Evolutionary conservation across 768 basidiomycete genomes (phyloP).

Genomic region (Lactarius deliciosus): DNA sequence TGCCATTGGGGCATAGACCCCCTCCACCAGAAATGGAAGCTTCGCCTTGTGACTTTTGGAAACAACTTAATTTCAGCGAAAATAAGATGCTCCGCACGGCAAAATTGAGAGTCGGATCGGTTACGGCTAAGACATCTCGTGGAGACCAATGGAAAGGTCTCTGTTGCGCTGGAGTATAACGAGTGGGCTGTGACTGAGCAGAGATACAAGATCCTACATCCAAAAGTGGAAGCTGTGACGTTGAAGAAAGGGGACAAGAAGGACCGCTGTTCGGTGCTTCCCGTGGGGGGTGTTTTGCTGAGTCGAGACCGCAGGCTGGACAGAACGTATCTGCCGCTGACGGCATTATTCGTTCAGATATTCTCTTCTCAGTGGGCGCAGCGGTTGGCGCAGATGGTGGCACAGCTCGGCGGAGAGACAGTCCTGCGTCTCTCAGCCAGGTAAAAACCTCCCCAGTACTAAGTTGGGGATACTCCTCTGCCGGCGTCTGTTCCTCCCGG

Average conservation of each 20-base stretch:
- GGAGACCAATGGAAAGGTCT: slow-evolving; percentile 13
- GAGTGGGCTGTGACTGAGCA: slow-evolving; percentile 14
- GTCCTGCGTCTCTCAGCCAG: slow-evolving; percentile 45
- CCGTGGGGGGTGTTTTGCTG: not conserved
- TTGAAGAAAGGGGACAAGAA: slow-evolving; percentile 6
- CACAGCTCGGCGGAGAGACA: slow-evolving; percentile 38
- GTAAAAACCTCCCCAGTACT: slow-evolving; percentile 45
- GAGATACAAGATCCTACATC: not conserved
- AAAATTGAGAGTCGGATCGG: slow-evolving; percentile 33
- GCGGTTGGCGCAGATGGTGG: slow-evolving; percentile 18
- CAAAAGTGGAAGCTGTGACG: slow-evolving; percentile 22
- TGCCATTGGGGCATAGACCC: slow-evolving; percentile 9
- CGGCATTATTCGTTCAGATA: slow-evolving; percentile 7
- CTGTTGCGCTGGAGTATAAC: not conserved
- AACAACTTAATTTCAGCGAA: slow-evolving; percentile 16
- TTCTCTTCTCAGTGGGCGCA: slow-evolving; percentile 10
- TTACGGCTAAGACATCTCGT: slow-evolving; percentile 33
- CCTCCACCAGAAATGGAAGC: slow-evolving; percentile 9
- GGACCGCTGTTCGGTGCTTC: slow-evolving; percentile 10
- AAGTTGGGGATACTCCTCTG: slow-evolving; percentile 33
- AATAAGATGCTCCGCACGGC: slow-evolving; percentile 30
- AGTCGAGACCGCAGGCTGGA: slow-evolving; percentile 19
- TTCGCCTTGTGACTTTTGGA: not conserved
- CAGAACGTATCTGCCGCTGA: slow-evolving; percentile 19
- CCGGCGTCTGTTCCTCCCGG: slow-evolving; percentile 29